Evolutionary conservation across 2,329 filamentous ascomycete species (phyloP).

Genomic region (Aureobasidium zeae): DNA sequence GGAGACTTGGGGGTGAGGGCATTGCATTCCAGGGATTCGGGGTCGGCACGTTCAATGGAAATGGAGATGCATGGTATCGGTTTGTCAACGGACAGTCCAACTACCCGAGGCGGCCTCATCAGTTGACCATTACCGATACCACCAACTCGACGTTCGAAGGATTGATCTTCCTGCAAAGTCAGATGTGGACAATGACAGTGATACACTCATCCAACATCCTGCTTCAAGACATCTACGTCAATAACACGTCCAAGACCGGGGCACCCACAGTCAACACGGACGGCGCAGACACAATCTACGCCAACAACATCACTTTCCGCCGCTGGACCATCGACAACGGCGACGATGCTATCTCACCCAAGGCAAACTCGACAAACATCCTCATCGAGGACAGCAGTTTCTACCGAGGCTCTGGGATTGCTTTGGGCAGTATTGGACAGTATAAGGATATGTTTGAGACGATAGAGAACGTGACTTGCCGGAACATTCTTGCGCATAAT

Average conservation of each 20-base stretch:
- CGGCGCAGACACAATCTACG: slow-evolving; percentile 46
- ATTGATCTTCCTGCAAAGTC: slow-evolving; percentile 45
- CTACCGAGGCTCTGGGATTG: slow-evolving; percentile 44
- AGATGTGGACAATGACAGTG: slow-evolving; percentile 52
- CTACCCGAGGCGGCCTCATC: slow-evolving; percentile 42
- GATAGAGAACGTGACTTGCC: slow-evolving; percentile 41
- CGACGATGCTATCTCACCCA: slow-evolving; percentile 46
- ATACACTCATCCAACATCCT: slow-evolving; percentile 40
- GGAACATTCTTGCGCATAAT: slow-evolving; percentile 40
- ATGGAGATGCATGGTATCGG: slow-evolving; percentile 53
- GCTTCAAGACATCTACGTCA: slow-evolving; percentile 45
- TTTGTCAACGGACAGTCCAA: slow-evolving; percentile 37
- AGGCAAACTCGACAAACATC: slow-evolving; percentile 50
- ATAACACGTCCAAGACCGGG: slow-evolving; percentile 35
- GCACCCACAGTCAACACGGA: slow-evolving; percentile 37
- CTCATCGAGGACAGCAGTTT: slow-evolving; percentile 42
- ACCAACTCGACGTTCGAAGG: slow-evolving; percentile 42
- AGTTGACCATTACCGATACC: slow-evolving; percentile 43
- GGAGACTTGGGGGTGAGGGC: slow-evolving; percentile 46
- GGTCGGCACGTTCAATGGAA: slow-evolving; percentile 48
- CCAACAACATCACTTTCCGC: slow-evolving; percentile 43
- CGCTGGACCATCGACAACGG: slow-evolving; percentile 45
- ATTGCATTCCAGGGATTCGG: slow-evolving; percentile 43
- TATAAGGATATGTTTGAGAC: slow-evolving; percentile 41
- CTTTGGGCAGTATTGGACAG: slow-evolving; percentile 50